Percentiles rank a stretch among this genome's conserved stretches.
Evolutionary conservation across 2,329 filamentous ascomycete species (phyloP).

Genomic region (Scortechinia acanthostroma): DNA sequence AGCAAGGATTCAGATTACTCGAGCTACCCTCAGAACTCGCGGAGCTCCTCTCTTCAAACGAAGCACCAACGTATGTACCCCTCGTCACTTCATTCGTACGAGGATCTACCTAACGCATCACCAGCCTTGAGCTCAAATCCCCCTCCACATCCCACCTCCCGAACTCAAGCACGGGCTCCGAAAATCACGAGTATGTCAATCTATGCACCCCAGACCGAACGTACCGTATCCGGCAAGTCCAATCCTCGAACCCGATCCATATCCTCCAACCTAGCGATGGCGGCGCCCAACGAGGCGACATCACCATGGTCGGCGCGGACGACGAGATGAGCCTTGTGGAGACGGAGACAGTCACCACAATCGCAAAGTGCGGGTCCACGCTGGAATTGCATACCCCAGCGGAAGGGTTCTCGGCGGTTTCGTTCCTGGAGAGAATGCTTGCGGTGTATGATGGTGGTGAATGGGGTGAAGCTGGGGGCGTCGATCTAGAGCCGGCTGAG

Average conservation of each 20-base stretch:
- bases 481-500: slow-evolving; percentile 9
- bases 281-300: slow-evolving; percentile 9
- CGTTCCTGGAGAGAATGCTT: slow-evolving; percentile 17
- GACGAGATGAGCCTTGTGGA: background rate
- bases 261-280: slow-evolving; percentile 34
- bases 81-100: background rate
- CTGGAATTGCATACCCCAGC: slow-evolving; percentile 12
- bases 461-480: slow-evolving; percentile 6
- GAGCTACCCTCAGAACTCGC: slow-evolving; percentile 52
- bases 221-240: slow-evolving; percentile 55
- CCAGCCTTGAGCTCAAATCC: slow-evolving; percentile 32
- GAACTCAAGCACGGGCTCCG: slow-evolving; percentile 11
- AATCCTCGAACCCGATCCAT: slow-evolving; percentile 58
- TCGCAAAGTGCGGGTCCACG: slow-evolving; percentile 32
- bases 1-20: slow-evolving; percentile 47
- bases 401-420: slow-evolving; percentile 18
- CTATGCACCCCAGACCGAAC: slow-evolving; percentile 49
- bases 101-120: slow-evolving; percentile 4
- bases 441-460: slow-evolving; percentile 17
- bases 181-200: slow-evolving; percentile 33
- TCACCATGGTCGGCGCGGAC: background rate
- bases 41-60: slow-evolving; percentile 37
- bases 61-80: slow-evolving; percentile 22
- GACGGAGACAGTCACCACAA: slow-evolving; percentile 18
- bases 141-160: slow-evolving; percentile 17